Conservation (phyloP, 2,329 filamentous ascomycete species). For the Fusarium mangiferae region DNA sequence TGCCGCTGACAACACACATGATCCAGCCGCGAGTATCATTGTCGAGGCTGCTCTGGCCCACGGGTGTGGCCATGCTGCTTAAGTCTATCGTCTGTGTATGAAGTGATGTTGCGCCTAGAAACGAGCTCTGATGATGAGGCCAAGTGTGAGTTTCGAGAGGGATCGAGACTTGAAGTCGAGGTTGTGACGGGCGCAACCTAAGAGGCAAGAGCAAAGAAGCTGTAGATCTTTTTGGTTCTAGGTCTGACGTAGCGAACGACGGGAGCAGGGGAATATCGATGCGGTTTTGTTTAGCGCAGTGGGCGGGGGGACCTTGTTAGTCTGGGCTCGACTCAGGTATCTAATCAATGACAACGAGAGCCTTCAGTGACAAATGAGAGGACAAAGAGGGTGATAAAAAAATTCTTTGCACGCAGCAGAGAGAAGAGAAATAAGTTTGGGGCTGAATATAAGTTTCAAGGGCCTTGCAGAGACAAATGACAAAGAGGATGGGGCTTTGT, state of each 20-base stretch:
- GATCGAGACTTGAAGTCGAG: background rate
- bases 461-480: background rate
- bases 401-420: background rate
- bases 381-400: background rate
- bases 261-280: slow-evolving; percentile 26
- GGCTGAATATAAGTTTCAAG: background rate
- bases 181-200: slow-evolving; percentile 7
- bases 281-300: slow-evolving; percentile 26
- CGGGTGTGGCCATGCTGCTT: slow-evolving; percentile 51
- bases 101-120: background rate
- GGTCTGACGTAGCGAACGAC: slow-evolving; percentile 37
- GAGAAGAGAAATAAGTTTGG: background rate
- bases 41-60: slow-evolving; percentile 57
- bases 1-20: slow-evolving; percentile 84
- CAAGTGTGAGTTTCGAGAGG: background rate
- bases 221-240: slow-evolving; percentile 28
- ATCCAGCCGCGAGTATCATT: slow-evolving; percentile 96
- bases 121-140: background rate
- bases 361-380: background rate
- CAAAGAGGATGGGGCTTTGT: slow-evolving; percentile 17
- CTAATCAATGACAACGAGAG: slow-evolving; percentile 3
- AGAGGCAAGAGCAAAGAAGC: slow-evolving; percentile 17
- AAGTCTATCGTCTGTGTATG: slow-evolving; percentile 9
- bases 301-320: slow-evolving; percentile 21
- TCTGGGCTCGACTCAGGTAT: background rate